phyloP scores from a whole-genome alignment of 805 yeast species.

The Pichia paraexigua region DNA sequence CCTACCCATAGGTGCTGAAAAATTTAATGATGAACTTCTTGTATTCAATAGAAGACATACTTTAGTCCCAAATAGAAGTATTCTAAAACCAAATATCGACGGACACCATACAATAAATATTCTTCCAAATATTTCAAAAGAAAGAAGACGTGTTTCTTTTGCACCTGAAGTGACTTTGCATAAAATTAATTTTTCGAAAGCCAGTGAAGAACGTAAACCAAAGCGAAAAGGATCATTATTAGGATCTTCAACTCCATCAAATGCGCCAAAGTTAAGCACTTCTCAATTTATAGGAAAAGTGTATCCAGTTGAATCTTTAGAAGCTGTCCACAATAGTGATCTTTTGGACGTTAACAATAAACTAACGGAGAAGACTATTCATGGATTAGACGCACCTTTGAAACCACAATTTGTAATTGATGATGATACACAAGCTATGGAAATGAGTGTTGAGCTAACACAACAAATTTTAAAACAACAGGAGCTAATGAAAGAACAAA shows the following conservation, averaged over 20 bases:
- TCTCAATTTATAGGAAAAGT: slow-evolving; percentile 4
- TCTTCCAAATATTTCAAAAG: slow-evolving; percentile 21
- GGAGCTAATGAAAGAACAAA: slow-evolving; percentile 5
- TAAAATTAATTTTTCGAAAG: slow-evolving; percentile 22
- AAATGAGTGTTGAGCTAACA: slow-evolving; percentile 20
- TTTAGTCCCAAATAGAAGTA: slow-evolving; percentile 32
- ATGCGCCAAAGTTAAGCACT: not conserved
- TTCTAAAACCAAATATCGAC: slow-evolving; percentile 29
- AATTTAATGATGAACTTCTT: not conserved
- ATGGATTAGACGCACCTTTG: not conserved
- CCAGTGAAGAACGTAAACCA: slow-evolving; percentile 7
- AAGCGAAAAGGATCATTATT: slow-evolving; percentile 6
- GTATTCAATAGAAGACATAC: slow-evolving; percentile 26
- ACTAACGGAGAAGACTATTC: not conserved
- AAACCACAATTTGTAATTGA: slow-evolving; percentile 11
- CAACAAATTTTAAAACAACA: slow-evolving; percentile 17
- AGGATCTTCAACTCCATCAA: not conserved
- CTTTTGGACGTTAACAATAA: not conserved
- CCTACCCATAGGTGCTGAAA: not conserved
- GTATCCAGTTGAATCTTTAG: not conserved
- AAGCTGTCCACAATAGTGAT: not conserved
- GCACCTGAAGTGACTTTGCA: slow-evolving; percentile 69
- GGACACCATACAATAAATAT: slow-evolving; percentile 32
- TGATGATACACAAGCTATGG: slow-evolving; percentile 25
- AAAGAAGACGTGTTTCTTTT: slow-evolving; percentile 59